Percentiles rank a stretch among this genome's conserved stretches.
These are phyloP conservation scores for Wickerhamiella brachini DNA, from an alignment of 805 yeast species.

Conservation along the genomic window DNA sequence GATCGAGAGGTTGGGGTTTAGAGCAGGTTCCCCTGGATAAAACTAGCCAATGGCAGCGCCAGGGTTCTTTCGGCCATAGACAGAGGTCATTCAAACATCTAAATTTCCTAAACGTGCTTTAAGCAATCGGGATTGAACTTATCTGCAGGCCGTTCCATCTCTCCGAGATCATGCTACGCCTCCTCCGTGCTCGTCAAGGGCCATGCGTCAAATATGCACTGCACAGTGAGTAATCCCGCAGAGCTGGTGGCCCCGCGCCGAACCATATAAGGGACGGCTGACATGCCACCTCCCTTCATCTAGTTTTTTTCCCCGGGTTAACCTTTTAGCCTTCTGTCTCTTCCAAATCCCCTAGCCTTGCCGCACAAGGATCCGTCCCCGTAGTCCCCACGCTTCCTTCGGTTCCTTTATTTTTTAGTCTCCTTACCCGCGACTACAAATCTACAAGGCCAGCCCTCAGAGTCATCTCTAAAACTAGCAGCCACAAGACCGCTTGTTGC, in stretches of 20 bases:
- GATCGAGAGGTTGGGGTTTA: neutral
- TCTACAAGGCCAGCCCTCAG: neutral
- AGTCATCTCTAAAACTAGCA: neutral
- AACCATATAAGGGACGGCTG: neutral
- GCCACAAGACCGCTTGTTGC: constrained; percentile 1
- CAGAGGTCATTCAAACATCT: no score
- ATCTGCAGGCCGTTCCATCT: neutral
- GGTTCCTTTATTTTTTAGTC: neutral
- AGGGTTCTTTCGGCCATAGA: neutral
- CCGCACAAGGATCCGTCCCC: neutral
- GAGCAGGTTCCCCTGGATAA: neutral
- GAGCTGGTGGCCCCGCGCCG: neutral
- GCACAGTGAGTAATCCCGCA: neutral
- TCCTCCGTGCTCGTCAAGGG: neutral
- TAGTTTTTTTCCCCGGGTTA: neutral
- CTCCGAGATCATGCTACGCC: neutral
- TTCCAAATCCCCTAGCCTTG: neutral
- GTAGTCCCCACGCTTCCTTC: neutral
- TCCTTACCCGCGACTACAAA: neutral
- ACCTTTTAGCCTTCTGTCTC: neutral
- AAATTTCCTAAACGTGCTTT: no score
- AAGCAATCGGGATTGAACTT: neutral
- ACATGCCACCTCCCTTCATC: neutral
- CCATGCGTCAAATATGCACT: neutral
- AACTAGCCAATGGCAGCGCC: neutral